Conservation (phyloP, 2,329 filamentous ascomycete species). For the Neodidymelliopsis sp. region DNA sequence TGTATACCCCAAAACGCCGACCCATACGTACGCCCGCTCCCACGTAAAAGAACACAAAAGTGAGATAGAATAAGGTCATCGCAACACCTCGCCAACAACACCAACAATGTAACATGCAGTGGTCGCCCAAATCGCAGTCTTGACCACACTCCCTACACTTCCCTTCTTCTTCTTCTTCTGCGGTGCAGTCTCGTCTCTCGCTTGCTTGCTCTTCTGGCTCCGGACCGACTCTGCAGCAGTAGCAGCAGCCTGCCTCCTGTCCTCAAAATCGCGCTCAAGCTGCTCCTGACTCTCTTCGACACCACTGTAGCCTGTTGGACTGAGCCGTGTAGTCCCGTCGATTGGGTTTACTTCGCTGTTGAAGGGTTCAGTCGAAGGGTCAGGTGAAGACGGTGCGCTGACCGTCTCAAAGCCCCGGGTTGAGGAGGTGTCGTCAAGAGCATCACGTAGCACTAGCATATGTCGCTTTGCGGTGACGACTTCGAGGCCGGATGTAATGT, state of each 20-base stretch:
- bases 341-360: conserved; percentile 40
- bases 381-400: not conserved
- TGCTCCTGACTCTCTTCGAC: conserved; percentile 33
- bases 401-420: conserved; percentile 19
- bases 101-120: conserved; percentile 44
- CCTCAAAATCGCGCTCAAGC: conserved; percentile 31
- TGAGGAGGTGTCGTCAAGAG: conserved; percentile 12
- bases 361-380: not conserved
- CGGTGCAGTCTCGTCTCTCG: not conserved
- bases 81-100: conserved; percentile 37
- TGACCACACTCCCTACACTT: conserved; percentile 32
- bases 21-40: not conserved
- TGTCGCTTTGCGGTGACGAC: conserved; percentile 39
- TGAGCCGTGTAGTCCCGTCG: conserved; percentile 42
- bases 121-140: conserved; percentile 40
- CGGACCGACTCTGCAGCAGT: conserved; percentile 3
- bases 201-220: conserved; percentile 7
- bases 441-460: conserved; percentile 41
- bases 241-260: conserved; percentile 32
- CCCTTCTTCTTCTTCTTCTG: conserved; percentile 21
- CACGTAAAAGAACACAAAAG: not conserved
- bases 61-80: not conserved
- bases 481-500: conserved; percentile 37
- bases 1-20: conserved; percentile 7
- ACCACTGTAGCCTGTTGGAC: conserved; percentile 45